Conservation (phyloP, 495 filamentous ascomycete genomes). For the Aspergillus asperescens region DNA sequence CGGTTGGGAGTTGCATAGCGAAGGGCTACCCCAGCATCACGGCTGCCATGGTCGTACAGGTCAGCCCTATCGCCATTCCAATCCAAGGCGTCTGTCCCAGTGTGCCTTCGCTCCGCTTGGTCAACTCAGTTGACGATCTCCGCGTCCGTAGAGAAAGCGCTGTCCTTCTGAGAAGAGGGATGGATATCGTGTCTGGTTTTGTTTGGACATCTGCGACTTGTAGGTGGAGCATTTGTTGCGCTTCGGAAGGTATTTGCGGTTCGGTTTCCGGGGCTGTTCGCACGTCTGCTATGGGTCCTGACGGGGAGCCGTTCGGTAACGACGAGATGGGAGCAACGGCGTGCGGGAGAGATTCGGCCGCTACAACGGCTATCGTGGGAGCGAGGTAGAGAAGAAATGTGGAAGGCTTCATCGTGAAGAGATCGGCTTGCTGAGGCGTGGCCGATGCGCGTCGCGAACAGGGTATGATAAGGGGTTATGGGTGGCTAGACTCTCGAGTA, state of each 20-base stretch:
- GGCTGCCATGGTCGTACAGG: slow-evolving; percentile 41
- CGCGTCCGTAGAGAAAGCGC: slow-evolving; percentile 20
- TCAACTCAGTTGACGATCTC: slow-evolving; percentile 16
- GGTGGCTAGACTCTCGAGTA: too few relatives aligned
- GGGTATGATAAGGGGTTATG: background rate
- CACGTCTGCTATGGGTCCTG: slow-evolving; percentile 26
- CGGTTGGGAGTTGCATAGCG: background rate
- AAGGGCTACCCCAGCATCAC: slow-evolving; percentile 38
- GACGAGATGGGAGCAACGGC: slow-evolving; percentile 20
- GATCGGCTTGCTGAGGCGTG: too few relatives aligned
- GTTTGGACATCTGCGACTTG: background rate
- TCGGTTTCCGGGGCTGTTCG: slow-evolving; percentile 10
- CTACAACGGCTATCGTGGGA: slow-evolving; percentile 30
- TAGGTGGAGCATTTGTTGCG: slow-evolving; percentile 12
- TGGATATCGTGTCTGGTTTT: slow-evolving; percentile 14
- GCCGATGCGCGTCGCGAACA: background rate
- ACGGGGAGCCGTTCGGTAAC: slow-evolving; percentile 24
- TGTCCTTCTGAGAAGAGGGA: slow-evolving; percentile 4
- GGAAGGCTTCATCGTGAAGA: slow-evolving; percentile 34
- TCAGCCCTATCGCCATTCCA: slow-evolving; percentile 45
- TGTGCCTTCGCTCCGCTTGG: slow-evolving; percentile 39
- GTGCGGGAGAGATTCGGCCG: slow-evolving; percentile 18
- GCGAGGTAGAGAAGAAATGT: slow-evolving; percentile 28
- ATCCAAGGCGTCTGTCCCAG: slow-evolving; percentile 47
- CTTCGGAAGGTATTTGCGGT: slow-evolving; percentile 3